Evolutionary conservation across 176 grass and related monocot species (phyloP), one percentile per base, ranked within the genome.

Genomic region (Aegilops sharonensis): DNA sequence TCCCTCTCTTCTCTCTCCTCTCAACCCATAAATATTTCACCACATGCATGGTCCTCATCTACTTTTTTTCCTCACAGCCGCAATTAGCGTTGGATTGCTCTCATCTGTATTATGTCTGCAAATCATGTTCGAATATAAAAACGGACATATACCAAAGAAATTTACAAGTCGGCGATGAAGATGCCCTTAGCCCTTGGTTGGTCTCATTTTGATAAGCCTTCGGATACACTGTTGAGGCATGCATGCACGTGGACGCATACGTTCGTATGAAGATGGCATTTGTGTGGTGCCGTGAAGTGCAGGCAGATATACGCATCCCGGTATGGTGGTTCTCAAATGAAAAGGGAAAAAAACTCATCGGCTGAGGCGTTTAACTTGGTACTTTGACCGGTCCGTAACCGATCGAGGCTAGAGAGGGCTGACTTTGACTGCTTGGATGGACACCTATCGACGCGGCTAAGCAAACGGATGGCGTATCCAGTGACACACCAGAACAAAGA

Each of bases 371-470:
- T 75, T 48, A 75, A 21, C 63, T 7, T 2, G 45, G 39, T 48
- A 75, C 34, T 75, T 84, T 88, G 87, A 88, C 62, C 21, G 36
- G 39, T 31, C 36, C 65, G 5, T 40, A 78, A 71, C 6, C 20
- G 54, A 57, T 21, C 54, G 54, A 66, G 34, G 67, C 75, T 63
- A 32, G 10, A 10, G 25, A 78, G 73, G 21, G 40, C 72, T 88
- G 80, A 83, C 86, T 83, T 83, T 37, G 86, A 87, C 71, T 17
- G 7, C 54, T 70, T 57, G 74, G 78, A 15, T 9, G 11, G 52
- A 71, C 45, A 50, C 27, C 3, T 24, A 18, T 12, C 24, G 20
- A 64, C 40, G 40, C 40, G 40, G 40, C 40, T 42, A 81, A 64
- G 78, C 27, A 54, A 81, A 42, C 62, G 4, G 4, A 85, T 36